phyloP scores from a whole-genome alignment of 2,329 filamentous ascomycete genomes.

The Colletotrichum brevisporum region DNA sequence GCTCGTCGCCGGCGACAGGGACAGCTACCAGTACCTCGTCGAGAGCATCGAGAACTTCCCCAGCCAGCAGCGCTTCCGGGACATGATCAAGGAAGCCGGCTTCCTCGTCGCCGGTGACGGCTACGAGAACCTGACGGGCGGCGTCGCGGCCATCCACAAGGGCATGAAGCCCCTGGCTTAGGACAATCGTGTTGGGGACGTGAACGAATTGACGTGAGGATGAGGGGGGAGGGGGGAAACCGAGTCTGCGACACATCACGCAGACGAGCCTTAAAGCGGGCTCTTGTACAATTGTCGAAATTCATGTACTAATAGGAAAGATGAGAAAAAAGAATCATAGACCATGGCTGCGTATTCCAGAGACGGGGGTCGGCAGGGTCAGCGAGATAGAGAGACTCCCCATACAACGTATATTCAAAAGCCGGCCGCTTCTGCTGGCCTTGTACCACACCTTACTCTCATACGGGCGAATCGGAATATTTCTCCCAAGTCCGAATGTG shows the following conservation, averaged over 20 bases:
- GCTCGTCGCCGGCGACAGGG: conserved; percentile 91
- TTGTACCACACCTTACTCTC: conserved; percentile 7
- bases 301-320: conserved; percentile 22
- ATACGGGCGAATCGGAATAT: background rate
- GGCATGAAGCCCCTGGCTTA: conserved; percentile 82
- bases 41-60: conserved; percentile 98
- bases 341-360: conserved; percentile 1
- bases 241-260: background rate
- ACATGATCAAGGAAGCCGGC: conserved; percentile 86
- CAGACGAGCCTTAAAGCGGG: background rate
- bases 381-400: conserved; percentile 25
- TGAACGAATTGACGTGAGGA: background rate
- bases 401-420: conserved; percentile 18
- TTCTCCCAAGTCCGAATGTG: background rate
- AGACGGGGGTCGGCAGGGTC: conserved; percentile 1
- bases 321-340: background rate
- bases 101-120: conserved; percentile 87
- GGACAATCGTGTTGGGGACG: background rate
- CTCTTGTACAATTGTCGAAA: conserved; percentile 34
- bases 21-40: conserved; percentile 98
- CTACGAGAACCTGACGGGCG: conserved; percentile 92
- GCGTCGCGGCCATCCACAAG: conserved; percentile 96
- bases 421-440: conserved; percentile 12
- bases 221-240: background rate
- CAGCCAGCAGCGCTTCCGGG: conserved; percentile 84